phyloP scores from a whole-genome alignment of 2,329 filamentous ascomycete genomes.

The Xylaria polymorpha region DNA sequence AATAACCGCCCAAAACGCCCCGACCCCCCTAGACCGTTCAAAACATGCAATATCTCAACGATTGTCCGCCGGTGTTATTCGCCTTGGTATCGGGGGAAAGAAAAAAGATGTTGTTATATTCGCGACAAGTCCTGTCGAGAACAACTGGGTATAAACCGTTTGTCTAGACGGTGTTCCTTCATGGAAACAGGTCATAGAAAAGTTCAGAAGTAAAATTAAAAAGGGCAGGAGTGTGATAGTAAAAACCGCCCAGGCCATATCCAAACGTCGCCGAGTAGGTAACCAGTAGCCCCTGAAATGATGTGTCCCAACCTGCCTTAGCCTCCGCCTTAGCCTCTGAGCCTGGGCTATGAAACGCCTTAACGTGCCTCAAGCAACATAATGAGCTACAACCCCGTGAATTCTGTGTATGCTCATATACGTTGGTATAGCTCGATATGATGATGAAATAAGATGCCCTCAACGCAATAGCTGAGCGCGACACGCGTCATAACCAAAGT shows the following conservation, averaged over 20 bases:
- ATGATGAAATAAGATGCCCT: neutral
- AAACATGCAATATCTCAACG: conserved; percentile 21
- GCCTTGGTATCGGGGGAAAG: conserved; percentile 23
- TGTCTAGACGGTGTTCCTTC: conserved; percentile 29
- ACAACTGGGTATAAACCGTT: conserved; percentile 30
- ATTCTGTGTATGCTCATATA: conserved; percentile 18
- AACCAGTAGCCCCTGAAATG: conserved; percentile 12
- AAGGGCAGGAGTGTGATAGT: neutral
- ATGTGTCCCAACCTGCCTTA: conserved; percentile 20
- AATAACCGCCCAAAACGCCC: conserved; percentile 27
- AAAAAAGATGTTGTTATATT: conserved; percentile 23
- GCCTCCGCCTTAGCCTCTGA: conserved; percentile 19
- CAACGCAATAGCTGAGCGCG: neutral
- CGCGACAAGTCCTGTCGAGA: neutral
- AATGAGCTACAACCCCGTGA: conserved; percentile 7
- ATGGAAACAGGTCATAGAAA: conserved; percentile 22
- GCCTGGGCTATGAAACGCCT: conserved; percentile 30
- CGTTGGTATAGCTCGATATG: conserved; percentile 8
- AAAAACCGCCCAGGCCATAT: conserved; percentile 10
- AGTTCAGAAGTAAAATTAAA: conserved; percentile 4
- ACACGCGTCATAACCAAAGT: conserved; percentile 14
- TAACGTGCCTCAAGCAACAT: conserved; percentile 9
- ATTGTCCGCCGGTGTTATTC: conserved; percentile 20
- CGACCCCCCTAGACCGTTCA: conserved; percentile 4
- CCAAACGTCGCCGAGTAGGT: conserved; percentile 6